Conservation (phyloP, 768 basidiomycete genomes). For the Leucosporidium creatinivorum region DNA sequence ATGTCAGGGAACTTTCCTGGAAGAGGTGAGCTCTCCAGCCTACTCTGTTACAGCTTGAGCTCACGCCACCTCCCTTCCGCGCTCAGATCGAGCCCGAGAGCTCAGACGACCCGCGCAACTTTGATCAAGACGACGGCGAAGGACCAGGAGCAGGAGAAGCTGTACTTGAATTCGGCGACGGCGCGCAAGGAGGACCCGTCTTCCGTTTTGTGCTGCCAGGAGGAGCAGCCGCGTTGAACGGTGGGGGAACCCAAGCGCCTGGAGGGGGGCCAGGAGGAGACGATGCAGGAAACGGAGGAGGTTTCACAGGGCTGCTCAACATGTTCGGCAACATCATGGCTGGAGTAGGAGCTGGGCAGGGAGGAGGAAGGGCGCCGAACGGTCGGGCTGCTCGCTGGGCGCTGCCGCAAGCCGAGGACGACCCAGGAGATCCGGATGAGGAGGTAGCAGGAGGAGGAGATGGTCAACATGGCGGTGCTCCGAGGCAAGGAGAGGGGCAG, state of each 20-base stretch:
- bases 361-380: neutral
- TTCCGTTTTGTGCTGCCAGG: neutral
- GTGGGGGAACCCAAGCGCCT: neutral
- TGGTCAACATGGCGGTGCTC: neutral
- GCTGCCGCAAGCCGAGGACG: neutral
- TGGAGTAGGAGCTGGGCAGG: conserved; percentile 5
- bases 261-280: neutral
- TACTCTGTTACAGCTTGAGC: neutral
- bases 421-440: conserved; percentile 6
- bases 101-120: conserved; percentile 26
- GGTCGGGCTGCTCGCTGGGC: neutral
- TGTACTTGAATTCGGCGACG: too few relatives aligned
- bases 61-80: neutral
- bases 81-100: conserved; percentile 5
- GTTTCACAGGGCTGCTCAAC: neutral
- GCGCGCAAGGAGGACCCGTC: neutral
- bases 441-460: neutral
- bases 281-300: neutral
- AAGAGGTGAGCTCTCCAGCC: neutral
- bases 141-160: too few relatives aligned
- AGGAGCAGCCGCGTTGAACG: too few relatives aligned
- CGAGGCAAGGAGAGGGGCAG: neutral
- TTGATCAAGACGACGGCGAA: conserved; percentile 15
- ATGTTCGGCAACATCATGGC: neutral
- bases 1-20: neutral